These are phyloP conservation scores for Pistacia atlantica DNA, from an alignment of 345 rosid genomes.

Conservation along the genomic window DNA sequence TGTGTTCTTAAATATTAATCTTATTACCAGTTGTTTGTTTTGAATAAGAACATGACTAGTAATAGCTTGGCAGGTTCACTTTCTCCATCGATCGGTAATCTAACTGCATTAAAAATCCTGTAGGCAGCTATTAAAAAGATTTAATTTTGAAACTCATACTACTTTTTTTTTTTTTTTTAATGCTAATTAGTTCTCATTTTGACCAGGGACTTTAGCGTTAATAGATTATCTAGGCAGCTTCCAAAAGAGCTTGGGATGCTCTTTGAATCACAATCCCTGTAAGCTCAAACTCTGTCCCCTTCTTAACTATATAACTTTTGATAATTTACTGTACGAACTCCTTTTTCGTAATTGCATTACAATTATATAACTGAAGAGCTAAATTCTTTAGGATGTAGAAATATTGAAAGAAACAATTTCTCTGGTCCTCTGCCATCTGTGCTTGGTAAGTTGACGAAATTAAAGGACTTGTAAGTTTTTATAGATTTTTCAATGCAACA, in stretches of 20 bases:
- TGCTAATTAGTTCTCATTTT: background rate
- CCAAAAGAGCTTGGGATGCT: conserved; percentile 72
- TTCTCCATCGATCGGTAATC: conserved; percentile 49
- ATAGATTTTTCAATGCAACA: too few species aligned
- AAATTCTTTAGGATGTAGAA: too few species aligned
- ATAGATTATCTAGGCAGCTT: conserved; percentile 62
- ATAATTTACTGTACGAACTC: too few species aligned
- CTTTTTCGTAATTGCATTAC: too few species aligned
- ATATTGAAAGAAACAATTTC: too few species aligned
- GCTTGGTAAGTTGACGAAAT: too few species aligned
- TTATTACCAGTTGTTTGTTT: background rate
- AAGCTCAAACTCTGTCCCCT: conserved; percentile 31
- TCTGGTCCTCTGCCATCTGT: too few species aligned
- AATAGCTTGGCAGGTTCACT: conserved; percentile 54
- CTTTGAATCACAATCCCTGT: conserved; percentile 28
- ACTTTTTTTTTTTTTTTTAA: background rate
- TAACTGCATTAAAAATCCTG: conserved; percentile 63
- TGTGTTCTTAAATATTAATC: background rate
- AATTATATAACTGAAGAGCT: too few species aligned
- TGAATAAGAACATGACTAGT: conserved; percentile 40
- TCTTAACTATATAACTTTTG: too few species aligned
- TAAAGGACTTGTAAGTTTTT: too few species aligned
- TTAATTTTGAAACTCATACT: too few species aligned
- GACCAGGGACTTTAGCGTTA: conserved; percentile 51
- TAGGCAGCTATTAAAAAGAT: conserved; percentile 26